A percentile compares a stretch with the other conserved stretches of the same genome.
Evolutionary conservation across 1,139 yeast species (phyloP).

Genomic region (Yamadazyma sp.): DNA sequence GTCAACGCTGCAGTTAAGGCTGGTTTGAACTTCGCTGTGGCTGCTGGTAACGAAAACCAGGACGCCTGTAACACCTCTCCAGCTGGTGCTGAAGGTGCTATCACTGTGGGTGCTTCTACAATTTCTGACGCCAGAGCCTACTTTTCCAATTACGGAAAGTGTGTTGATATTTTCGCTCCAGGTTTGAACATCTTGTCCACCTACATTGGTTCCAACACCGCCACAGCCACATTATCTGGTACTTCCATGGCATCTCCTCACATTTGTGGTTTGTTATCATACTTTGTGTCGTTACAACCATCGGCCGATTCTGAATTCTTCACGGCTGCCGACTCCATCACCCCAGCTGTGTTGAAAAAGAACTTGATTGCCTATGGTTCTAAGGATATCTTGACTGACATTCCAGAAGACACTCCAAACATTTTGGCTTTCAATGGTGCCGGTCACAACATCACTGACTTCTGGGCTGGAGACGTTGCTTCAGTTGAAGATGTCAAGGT

Average conservation of each 20-base stretch:
- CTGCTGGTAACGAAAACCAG: conserved; percentile 46
- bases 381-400: conserved; percentile 35
- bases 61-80: conserved; percentile 47
- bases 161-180: conserved; percentile 48
- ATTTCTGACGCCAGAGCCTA: conserved; percentile 37
- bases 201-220: conserved; percentile 36
- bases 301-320: conserved; percentile 43
- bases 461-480: conserved; percentile 49
- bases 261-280: conserved; percentile 41
- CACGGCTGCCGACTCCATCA: conserved; percentile 43
- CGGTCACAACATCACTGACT: conserved; percentile 71
- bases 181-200: conserved; percentile 44
- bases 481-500: conserved; percentile 1
- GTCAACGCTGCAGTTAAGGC: conserved; percentile 43
- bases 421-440: conserved; percentile 91
- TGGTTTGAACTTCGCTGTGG: conserved; percentile 45
- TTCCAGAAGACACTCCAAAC: conserved; percentile 80
- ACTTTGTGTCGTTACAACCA: conserved; percentile 43
- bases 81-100: conserved; percentile 42
- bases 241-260: conserved; percentile 50
- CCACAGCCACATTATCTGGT: conserved; percentile 39
- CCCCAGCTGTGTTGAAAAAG: conserved; percentile 35
- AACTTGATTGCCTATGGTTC: conserved; percentile 40
- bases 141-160: conserved; percentile 45
- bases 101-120: conserved; percentile 46